A percentile compares a stretch with the other conserved stretches of the same genome.
phyloP scores from a whole-genome alignment of 2,329 filamentous ascomycete species.

The Fusarium chuoi region DNA sequence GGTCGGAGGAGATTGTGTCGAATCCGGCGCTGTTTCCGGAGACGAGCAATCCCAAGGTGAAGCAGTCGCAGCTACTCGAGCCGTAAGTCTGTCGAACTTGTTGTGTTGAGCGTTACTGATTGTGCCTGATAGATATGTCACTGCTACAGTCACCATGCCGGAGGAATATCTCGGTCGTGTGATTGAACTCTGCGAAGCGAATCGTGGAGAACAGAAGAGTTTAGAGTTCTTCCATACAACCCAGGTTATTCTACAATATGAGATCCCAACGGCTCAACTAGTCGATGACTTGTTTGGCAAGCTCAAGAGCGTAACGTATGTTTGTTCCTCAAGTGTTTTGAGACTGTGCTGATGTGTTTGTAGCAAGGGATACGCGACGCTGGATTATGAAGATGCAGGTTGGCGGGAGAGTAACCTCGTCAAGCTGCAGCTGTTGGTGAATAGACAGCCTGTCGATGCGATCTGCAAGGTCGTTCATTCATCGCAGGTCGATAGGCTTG shows the following conservation, averaged over 20 bases:
- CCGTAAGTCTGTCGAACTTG: constrained; percentile 49
- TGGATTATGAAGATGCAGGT: constrained; percentile 96
- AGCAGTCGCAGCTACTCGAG: constrained; percentile 60
- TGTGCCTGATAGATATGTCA: constrained; percentile 65
- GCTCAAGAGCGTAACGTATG: constrained; percentile 82
- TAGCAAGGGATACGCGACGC: constrained; percentile 88
- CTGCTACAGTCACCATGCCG: constrained; percentile 87
- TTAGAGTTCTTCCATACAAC: constrained; percentile 91
- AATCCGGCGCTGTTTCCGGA: constrained; percentile 93
- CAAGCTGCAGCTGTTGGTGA: constrained; percentile 93
- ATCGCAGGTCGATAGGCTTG: constrained; percentile 83
- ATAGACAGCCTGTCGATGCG: constrained; percentile 92
- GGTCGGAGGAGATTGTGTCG: constrained; percentile 80
- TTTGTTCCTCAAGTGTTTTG: background rate
- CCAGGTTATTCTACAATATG: constrained; percentile 95
- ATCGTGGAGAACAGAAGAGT: constrained; percentile 86
- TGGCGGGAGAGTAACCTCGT: constrained; percentile 83
- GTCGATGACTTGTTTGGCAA: constrained; percentile 99
- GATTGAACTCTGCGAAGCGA: constrained; percentile 92
- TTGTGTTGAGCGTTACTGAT: background rate
- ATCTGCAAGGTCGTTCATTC: constrained; percentile 89
- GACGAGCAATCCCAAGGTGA: constrained; percentile 58
- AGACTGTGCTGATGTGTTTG: background rate
- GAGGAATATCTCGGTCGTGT: constrained; percentile 94
- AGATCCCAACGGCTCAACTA: constrained; percentile 85